Base-by-base conservation (phyloP, 306 rosid species). In the Quercus agrifolia region DNA sequence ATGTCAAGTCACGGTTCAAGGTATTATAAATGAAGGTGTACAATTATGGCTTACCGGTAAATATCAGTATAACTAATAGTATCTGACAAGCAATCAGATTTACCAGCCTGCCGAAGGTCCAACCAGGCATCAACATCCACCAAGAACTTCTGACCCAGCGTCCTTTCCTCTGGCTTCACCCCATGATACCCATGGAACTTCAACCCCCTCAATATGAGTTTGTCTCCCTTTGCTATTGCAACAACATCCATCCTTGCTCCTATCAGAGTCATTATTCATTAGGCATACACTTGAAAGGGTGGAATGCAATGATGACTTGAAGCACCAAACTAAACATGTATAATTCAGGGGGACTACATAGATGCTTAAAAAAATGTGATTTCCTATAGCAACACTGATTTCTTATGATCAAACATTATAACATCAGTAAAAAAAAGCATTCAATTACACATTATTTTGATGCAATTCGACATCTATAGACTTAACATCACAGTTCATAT, bases 51-150 rank as follows among this genome's bases (percentile, higher is more conserved):
- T 79, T 6, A 94, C 94, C 87, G 77, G 44, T 91, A 91, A 21
- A 95, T 92, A 7, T 84, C 86, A 0, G 90, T 81, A 82, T 95
- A 95, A 63, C 92, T 91, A 75, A 88, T 73, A 2, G 98, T 77
- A 68, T 92, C 90, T 20, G 90, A 55, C 77, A 92, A 71, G 46
- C 74, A 5, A 79, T 91, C 98, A 52, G 99, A 90, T 64, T 71
- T 80, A 12, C 98, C 97, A 63, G 99, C 91, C 31, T 81, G 74
- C 62, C 71, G 86, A 64, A 92, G 98, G 91, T 95, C 97, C 97
- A 92, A 82, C 99, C 99, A 95, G 80, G 96, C 96, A 87, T 95
- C 98, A 9, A 95, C 74, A 79, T 92, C 98, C 5, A 92, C 84
- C 70, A 87, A 27, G 78, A 95, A 95, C 80, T 88, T 90, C 89